Conservation (phyloP, 352 stramenopile species). For the Pythium myriotylum region DNA sequence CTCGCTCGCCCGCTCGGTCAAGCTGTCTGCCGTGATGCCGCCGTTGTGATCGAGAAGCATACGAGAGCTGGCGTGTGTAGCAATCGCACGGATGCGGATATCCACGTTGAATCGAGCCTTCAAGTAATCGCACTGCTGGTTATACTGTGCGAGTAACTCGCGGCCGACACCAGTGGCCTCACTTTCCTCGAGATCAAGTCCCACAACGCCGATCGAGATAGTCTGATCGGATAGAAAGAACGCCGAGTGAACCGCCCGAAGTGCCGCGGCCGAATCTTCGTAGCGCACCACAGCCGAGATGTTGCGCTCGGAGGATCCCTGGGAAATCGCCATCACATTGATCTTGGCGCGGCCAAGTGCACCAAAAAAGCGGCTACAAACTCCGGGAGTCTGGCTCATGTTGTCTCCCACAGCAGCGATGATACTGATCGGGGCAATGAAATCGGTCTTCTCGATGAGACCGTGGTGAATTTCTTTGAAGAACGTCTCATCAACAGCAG, state of each 20-base stretch:
- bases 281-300: conserved; percentile 94
- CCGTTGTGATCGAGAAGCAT: conserved; percentile 76
- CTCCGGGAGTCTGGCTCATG: conserved; percentile 92
- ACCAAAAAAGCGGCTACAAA: conserved; percentile 94
- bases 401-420: conserved; percentile 96
- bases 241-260: conserved; percentile 93
- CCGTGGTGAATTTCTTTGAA: conserved; percentile 89
- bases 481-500: conserved; percentile 81
- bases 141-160: conserved; percentile 87
- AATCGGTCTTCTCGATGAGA: conserved; percentile 81
- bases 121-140: conserved; percentile 84
- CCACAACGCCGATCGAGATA: conserved; percentile 92
- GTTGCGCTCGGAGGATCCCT: conserved; percentile 94
- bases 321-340: conserved; percentile 95
- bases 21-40: conserved; percentile 50
- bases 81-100: conserved; percentile 80
- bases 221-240: conserved; percentile 95
- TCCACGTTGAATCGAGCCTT: conserved; percentile 85
- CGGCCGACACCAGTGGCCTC: conserved; percentile 67
- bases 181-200: conserved; percentile 62
- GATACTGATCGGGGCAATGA: conserved; percentile 91
- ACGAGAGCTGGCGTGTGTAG: conserved; percentile 51
- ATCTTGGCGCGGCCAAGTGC: conserved; percentile 93
- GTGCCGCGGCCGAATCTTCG: conserved; percentile 87
- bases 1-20: conserved; percentile 22